Evolutionary conservation across 768 basidiomycete species (phyloP).

Genomic region (Hemileccinum impolitum): DNA sequence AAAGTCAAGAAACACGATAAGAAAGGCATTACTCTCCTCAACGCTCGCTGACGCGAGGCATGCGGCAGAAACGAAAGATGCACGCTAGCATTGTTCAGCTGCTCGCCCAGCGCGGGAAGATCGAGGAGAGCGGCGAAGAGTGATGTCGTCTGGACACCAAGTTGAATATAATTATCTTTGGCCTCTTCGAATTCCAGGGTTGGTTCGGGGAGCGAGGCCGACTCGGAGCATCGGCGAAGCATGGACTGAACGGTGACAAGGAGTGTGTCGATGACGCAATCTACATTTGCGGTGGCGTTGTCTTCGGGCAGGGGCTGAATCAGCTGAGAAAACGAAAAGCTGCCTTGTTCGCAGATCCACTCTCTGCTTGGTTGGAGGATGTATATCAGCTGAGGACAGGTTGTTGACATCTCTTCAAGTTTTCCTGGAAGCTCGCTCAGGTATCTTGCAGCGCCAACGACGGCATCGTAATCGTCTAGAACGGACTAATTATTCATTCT

Average conservation of each 20-base stretch:
- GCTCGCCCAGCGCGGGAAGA: slow-evolving; percentile 40
- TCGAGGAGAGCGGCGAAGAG: slow-evolving; percentile 49
- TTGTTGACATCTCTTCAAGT: slow-evolving; percentile 26
- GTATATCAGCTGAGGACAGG: slow-evolving; percentile 28
- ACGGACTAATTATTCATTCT: neutral
- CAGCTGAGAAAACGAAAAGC: slow-evolving; percentile 14
- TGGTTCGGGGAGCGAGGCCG: neutral
- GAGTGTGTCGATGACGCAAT: slow-evolving; percentile 55
- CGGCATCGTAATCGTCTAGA: slow-evolving; percentile 36
- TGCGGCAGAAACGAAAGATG: slow-evolving; percentile 36
- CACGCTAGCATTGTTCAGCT: slow-evolving; percentile 38
- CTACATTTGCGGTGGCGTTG: slow-evolving; percentile 19
- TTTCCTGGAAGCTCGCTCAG: slow-evolving; percentile 22
- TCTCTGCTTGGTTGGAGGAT: slow-evolving; percentile 25
- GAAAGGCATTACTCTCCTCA: slow-evolving; percentile 70
- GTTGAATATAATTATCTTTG: slow-evolving; percentile 50
- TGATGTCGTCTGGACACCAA: slow-evolving; percentile 42
- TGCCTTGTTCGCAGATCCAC: slow-evolving; percentile 32
- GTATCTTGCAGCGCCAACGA: slow-evolving; percentile 28
- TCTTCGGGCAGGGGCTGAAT: neutral
- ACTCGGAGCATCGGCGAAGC: slow-evolving; percentile 39
- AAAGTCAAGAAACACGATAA: slow-evolving; percentile 59
- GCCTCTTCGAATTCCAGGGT: slow-evolving; percentile 28
- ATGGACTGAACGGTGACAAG: slow-evolving; percentile 66
- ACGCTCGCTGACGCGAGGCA: slow-evolving; percentile 29